Evolutionary conservation across 257 asterid species (phyloP), one percentile per base, ranked within the genome.

Genomic region (Solanum peruvianum): DNA sequence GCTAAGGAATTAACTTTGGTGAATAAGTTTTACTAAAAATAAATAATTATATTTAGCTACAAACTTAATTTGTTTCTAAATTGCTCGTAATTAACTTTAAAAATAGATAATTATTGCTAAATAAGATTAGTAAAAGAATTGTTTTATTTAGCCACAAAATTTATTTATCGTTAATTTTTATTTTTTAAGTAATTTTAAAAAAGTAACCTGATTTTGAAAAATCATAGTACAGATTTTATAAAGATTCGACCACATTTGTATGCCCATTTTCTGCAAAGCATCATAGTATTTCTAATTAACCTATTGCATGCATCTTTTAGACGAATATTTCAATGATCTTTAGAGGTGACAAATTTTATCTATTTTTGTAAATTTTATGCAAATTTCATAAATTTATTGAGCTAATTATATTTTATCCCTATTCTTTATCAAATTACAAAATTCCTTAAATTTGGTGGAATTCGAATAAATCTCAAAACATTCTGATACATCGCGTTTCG

Each of bases 381-480:
- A 10, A 18, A 56, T 18, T 23, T 18, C 64, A 18, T 18, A 56
- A 10, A 18, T 0, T 56, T 6, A 18, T 1, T 33, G 64, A 56
- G n/a, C 20, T 56, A 56, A 56, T 56, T 56, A 18, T 10, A 56
- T 56, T 18, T 4, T 56, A 49, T 49, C 3, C 8, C 8, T 49
- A 49, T 2, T 49, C 5, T 18, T 14, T 49, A 14, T 18, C 7
- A 49, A 49, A 49, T 49, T 49, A 16, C 1, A 18, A 14, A 49
- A 49, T 15, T 6, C 15, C 21, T 49, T 47, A 47, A 47, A 47
- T 47, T 47, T 14, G 7, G 58, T 47, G 7, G 3, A 47, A 47
- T 47, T 0, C 0, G 7, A 0, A 0, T 15, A 47, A 0, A 47
- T 14, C 5, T 2, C 20, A 14, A 47, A 47, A 47, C 0, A 7